phyloP scores from a whole-genome alignment of 192 early-diverging fungal species.

The Coemansia sp. region DNA sequence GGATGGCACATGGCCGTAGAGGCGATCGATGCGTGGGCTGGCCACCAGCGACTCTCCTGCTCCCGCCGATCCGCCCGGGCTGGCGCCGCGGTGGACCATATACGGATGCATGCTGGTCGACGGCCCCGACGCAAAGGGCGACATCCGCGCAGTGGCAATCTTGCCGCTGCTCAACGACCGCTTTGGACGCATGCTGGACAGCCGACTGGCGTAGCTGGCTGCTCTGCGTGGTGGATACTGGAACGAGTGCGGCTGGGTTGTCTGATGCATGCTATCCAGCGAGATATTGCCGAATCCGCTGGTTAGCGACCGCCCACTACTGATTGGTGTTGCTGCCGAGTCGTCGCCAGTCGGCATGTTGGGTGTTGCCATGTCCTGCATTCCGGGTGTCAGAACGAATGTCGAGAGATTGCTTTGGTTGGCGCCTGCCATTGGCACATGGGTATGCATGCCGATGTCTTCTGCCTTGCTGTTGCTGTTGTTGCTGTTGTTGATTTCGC shows the following conservation, averaged over 20 bases:
- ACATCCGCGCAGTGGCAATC: slow-evolving; percentile 24
- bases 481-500: background rate
- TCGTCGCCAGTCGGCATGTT: background rate
- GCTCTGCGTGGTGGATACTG: slow-evolving; percentile 10
- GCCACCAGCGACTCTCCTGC: background rate
- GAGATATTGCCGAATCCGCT: slow-evolving; percentile 17
- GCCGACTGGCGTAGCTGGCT: slow-evolving; percentile 7
- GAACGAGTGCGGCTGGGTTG: background rate
- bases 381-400: background rate
- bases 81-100: slow-evolving; percentile 16
- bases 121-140: slow-evolving; percentile 14
- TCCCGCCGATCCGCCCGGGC: background rate
- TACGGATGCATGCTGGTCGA: slow-evolving; percentile 20
- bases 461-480: slow-evolving; percentile 6
- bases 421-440: background rate
- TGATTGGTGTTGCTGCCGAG: background rate
- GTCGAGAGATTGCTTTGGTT: background rate
- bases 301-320: slow-evolving; percentile 11
- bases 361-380: slow-evolving; percentile 3
- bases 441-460: background rate
- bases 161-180: slow-evolving; percentile 37
- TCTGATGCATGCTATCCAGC: slow-evolving; percentile 5
- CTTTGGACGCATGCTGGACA: slow-evolving; percentile 22
- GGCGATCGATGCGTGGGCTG: slow-evolving; percentile 4
- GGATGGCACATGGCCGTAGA: slow-evolving; percentile 6